Evolutionary conservation across 495 filamentous ascomycete genomes (phyloP), one percentile per base, ranked within the genome.

Genomic region (Neurospora sublineolata): DNA sequence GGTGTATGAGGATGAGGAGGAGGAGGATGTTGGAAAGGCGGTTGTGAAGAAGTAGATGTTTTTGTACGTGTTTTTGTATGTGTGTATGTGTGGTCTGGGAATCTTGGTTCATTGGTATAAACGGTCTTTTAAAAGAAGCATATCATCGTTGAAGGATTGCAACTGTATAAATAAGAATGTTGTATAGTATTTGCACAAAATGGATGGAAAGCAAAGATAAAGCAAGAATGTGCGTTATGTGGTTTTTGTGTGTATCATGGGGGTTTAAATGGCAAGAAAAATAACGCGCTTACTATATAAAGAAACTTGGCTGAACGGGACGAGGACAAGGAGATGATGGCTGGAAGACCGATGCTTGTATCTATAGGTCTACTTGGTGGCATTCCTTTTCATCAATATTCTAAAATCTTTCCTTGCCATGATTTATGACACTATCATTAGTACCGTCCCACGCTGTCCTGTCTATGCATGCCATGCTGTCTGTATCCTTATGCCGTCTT

Each of bases 1-100:
- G 44, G 79, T 76, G 76, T 75, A 78, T 68, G 83, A 84, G 37
- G 86, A 85, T 39, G 82, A 84, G 38, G 84, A 83, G 52, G 76
- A 79, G 69, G 79, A 84, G 38, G 84, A 83, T 14, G 44, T 20
- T 52, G 44, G 38, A 23, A 70, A 74, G 30, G 74, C 75, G n/a
- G 75, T 33, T 11, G 30, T 30, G 72, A 74, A 8, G 71, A 69
- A 27, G 68, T 37, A 58, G 40, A 64, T 36, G 27, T 64, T 9
- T 33, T 64, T 16, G 23, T 58, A 58, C 4, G 23, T 40, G 1
- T 40, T 40, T 37, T 37, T 8, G 37, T 52, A 52, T 1, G 27
- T 33, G 27, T 30, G 6, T 60, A 1, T 33, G 6, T 60, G n/a
- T 46, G 42, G 2, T 33, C 33, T 33, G 11, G 52, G 27, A 27